Percentiles rank a stretch among this genome's conserved stretches.
Conservation (phyloP, 164 flowering plant genomes). For the Warburgia ugandensis region DNA sequence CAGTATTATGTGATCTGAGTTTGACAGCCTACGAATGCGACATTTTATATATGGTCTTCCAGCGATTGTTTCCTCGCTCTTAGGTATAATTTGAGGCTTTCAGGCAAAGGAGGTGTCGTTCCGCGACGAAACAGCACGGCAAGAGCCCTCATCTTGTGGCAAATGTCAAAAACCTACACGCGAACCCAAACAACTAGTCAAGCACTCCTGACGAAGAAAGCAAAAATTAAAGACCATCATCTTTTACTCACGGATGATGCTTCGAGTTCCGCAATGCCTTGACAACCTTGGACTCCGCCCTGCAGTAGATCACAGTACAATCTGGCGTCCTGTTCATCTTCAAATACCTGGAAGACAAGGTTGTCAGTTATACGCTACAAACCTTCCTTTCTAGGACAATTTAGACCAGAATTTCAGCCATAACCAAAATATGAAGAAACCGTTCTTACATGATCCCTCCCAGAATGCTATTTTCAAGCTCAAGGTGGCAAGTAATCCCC, state of each 20-base stretch:
- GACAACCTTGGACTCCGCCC: constrained; percentile 93
- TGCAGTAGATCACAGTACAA: constrained; percentile 76
- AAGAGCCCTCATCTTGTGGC: constrained; percentile 75
- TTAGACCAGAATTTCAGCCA: too few species aligned
- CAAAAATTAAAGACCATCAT: not conserved
- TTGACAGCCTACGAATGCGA: too few species aligned
- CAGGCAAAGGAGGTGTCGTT: constrained; percentile 79
- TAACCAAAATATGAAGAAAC: too few species aligned
- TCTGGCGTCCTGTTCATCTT: constrained; percentile 84
- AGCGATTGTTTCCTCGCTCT: constrained; percentile 77
- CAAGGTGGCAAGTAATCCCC: too few species aligned
- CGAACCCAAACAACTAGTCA: not conserved
- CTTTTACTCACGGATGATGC: constrained; percentile 71
- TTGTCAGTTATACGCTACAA: not conserved
- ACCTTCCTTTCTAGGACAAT: too few species aligned
- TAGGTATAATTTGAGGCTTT: constrained; percentile 76
- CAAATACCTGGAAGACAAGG: constrained; percentile 57
- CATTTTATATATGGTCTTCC: too few species aligned
- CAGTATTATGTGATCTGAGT: too few species aligned
- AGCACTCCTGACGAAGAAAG: not conserved
- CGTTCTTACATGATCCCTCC: too few species aligned
- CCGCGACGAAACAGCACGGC: constrained; percentile 88
- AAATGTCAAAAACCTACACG: constrained; percentile 86
- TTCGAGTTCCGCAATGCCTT: constrained; percentile 92
- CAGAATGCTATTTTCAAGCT: too few species aligned